Conservation (phyloP, 768 basidiomycete genomes). For the Mycena maculata region DNA sequence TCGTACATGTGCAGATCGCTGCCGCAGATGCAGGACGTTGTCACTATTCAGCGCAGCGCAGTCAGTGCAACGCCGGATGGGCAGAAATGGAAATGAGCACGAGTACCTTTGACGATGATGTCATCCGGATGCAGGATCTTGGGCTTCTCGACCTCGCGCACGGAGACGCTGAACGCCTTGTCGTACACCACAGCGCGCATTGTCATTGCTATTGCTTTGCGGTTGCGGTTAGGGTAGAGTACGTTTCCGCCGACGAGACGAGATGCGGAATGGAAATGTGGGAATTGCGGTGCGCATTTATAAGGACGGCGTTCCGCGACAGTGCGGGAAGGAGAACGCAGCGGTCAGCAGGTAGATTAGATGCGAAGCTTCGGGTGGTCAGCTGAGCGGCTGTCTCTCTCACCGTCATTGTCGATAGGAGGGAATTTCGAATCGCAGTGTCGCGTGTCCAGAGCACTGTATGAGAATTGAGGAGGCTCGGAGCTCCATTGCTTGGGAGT, state of each 20-base stretch:
- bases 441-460: neutral
- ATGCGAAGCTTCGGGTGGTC: neutral
- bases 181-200: conserved; percentile 69
- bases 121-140: conserved; percentile 64
- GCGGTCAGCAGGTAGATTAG: conserved; percentile 5
- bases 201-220: neutral
- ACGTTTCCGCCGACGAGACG: neutral
- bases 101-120: conserved; percentile 59
- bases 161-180: conserved; percentile 58
- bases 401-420: no score
- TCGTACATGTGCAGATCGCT: conserved; percentile 70
- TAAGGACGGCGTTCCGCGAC: neutral
- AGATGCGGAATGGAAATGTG: neutral
- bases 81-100: conserved; percentile 4
- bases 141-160: conserved; percentile 60
- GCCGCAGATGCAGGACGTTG: conserved; percentile 64
- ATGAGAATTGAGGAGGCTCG: no score
- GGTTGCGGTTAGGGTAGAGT: neutral
- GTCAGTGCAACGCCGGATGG: conserved; percentile 1
- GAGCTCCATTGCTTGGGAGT: no score
- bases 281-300: neutral
- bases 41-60: conserved; percentile 46
- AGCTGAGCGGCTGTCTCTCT: no score
- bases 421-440: neutral
- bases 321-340: neutral